These are phyloP conservation scores for Metarhizium guizhouense DNA, from an alignment of 2,329 filamentous ascomycete species.

Conservation along the genomic window DNA sequence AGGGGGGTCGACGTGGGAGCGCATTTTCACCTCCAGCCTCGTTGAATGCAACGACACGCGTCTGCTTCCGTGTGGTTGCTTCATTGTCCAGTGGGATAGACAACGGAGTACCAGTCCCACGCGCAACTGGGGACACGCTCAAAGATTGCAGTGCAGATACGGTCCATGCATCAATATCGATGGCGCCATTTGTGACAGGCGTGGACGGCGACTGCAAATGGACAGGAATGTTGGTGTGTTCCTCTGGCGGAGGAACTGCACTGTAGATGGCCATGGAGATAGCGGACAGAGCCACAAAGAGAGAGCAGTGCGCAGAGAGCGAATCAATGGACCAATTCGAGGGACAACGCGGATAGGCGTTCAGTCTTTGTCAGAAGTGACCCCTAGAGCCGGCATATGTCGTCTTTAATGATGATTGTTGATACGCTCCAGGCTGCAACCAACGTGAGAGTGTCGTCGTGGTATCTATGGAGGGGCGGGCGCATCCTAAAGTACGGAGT, in stretches of 20 bases:
- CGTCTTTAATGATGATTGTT: background rate
- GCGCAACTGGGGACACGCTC: slow-evolving; percentile 44
- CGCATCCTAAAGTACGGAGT: background rate
- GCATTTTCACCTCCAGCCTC: slow-evolving; percentile 17
- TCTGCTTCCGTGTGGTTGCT: slow-evolving; percentile 2
- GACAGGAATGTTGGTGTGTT: slow-evolving; percentile 15
- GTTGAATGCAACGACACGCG: slow-evolving; percentile 13
- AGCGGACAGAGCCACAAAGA: background rate
- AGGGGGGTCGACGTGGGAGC: slow-evolving; percentile 35
- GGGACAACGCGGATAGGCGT: too few species aligned
- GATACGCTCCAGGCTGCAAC: too few species aligned
- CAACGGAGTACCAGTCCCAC: slow-evolving; percentile 54
- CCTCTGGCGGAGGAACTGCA: slow-evolving; percentile 39
- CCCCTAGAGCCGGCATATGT: background rate
- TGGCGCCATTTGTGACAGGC: slow-evolving; percentile 17
- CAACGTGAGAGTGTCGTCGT: background rate
- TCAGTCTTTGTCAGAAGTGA: too few species aligned
- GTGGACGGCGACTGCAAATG: slow-evolving; percentile 14
- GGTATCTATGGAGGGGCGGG: background rate
- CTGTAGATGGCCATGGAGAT: slow-evolving; percentile 41
- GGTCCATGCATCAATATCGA: slow-evolving; percentile 62
- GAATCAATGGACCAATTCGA: background rate
- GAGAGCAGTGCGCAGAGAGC: background rate
- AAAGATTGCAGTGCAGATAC: slow-evolving; percentile 46
- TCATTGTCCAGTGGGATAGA: slow-evolving; percentile 66